Evolutionary conservation across 306 rosid genomes (phyloP), one percentile per base, ranked within the genome.

Genomic region (Corylus heterophylla): DNA sequence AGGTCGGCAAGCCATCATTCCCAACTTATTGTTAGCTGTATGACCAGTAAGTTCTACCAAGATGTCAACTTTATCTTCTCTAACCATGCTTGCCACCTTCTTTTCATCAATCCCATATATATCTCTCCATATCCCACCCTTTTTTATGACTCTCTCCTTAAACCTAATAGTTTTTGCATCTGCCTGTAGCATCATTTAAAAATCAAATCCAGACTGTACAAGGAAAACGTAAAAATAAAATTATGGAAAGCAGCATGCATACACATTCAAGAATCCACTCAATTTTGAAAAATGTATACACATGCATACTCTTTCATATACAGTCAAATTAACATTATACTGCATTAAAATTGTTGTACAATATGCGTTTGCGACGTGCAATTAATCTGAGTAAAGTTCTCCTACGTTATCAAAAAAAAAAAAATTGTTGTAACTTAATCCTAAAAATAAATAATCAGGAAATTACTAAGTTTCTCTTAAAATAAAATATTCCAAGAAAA

Each of bases 1-100:
- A 69, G 99, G 98, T 31, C 98, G 93, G 85, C 97, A 95, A 54
- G 99, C 99, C 99, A 95, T 88, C 88, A 91, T 93, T 79, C 99
- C 99, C 83, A 95, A 78, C 86, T 95, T 93, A 83, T 95, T 95
- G 84, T 93, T 95, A 62, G 99, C 99, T 12, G 98, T 95, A 87
- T 95, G 99, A 79, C 99, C 98, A 59, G 99, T 95, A 75, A 95
- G 98, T 86, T 93, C 99, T 67, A 93, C 94, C 91, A 95, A 84
- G 80, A 95, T 93, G 86, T 95, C 99, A 84, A 95, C 87, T 75
- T 93, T 86, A 83, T 95, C 99, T 86, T 95, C 99, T 81, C 96
- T 90, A 70, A 93, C 90, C 83, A 93, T 84, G 80, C 84, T 83
- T 18, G 98, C 99, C 35, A 95, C 98, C 85, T 87, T 95, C 86